Percentiles rank a stretch among this genome's conserved stretches.
phyloP scores from a whole-genome alignment of 23 red algal species.

The Gracilaria gracilis region DNA sequence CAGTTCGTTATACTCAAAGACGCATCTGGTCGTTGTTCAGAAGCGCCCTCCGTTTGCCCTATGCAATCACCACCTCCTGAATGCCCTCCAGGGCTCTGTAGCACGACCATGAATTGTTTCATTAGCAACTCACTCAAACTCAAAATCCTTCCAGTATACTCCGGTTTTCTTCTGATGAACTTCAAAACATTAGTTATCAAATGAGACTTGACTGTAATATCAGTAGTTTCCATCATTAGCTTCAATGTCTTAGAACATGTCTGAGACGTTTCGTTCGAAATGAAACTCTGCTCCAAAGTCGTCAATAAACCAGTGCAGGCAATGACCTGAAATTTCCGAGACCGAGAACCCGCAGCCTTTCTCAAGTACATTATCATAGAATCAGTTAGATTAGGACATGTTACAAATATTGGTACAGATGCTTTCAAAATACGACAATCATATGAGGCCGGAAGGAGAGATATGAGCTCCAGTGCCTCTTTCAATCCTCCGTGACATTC shows the following conservation, averaged over 20 bases:
- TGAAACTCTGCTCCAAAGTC: background rate
- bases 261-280: background rate
- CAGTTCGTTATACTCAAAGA: conserved; percentile 12
- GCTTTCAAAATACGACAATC: conserved; percentile 28
- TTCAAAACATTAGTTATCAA: conserved; percentile 10
- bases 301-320: conserved; percentile 37
- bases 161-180: conserved; percentile 15
- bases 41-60: background rate
- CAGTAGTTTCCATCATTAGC: conserved; percentile 42
- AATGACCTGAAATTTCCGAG: conserved; percentile 21
- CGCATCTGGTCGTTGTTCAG: background rate
- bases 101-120: conserved; percentile 15
- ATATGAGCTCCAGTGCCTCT: conserved; percentile 35
- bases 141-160: background rate
- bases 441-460: conserved; percentile 26
- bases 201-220: conserved; percentile 26
- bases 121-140: conserved; percentile 11
- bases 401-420: conserved; percentile 52
- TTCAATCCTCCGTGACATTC: conserved; percentile 25
- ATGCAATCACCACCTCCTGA: background rate
- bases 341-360: conserved; percentile 21
- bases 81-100: background rate
- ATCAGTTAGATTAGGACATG: conserved; percentile 38
- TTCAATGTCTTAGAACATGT: conserved; percentile 11
- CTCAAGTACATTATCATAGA: conserved; percentile 36